phyloP scores from a whole-genome alignment of 1,284 basidiomycete genomes.

The Ganoderma sinense region DNA sequence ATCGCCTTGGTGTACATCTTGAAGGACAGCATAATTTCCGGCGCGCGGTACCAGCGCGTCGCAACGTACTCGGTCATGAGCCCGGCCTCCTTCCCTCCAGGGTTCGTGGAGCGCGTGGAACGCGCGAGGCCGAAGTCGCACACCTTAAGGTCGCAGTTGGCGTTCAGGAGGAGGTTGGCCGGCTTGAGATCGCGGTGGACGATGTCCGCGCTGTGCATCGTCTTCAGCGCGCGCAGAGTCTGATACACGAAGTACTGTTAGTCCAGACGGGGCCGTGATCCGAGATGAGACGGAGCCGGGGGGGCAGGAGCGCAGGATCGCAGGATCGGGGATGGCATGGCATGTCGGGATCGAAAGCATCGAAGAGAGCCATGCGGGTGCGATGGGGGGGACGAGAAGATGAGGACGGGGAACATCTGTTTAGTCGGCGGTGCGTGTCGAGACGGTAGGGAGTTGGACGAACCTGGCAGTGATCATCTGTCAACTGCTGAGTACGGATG shows the following conservation, averaged over 20 bases:
- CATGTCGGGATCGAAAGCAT: background rate
- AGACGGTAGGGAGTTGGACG: constrained; percentile 20
- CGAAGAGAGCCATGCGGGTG: background rate
- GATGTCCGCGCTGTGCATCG: constrained; percentile 82
- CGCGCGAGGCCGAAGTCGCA: constrained; percentile 88
- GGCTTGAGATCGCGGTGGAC: constrained; percentile 87
- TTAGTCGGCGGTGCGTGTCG: constrained; percentile 13
- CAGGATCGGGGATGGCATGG: no score
- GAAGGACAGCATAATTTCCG: constrained; percentile 91
- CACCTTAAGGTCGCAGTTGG: constrained; percentile 87
- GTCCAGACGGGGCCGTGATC: background rate
- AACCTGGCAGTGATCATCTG: constrained; percentile 90
- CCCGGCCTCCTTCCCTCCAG: constrained; percentile 73
- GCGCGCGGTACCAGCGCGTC: constrained; percentile 86
- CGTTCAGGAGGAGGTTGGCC: constrained; percentile 82
- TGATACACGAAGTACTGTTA: constrained; percentile 76
- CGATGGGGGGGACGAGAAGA: background rate
- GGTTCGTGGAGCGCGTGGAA: constrained; percentile 68
- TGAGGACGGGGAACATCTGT: constrained; percentile 12
- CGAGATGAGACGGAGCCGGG: background rate
- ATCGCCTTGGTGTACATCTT: constrained; percentile 87
- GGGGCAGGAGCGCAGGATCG: background rate
- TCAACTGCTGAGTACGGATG: constrained; percentile 87
- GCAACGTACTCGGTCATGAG: constrained; percentile 89
- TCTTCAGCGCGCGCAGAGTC: constrained; percentile 85